These are phyloP conservation scores for Cucurbitaria berberidis DNA, from an alignment of 2,329 filamentous ascomycete genomes.

Conservation along the genomic window DNA sequence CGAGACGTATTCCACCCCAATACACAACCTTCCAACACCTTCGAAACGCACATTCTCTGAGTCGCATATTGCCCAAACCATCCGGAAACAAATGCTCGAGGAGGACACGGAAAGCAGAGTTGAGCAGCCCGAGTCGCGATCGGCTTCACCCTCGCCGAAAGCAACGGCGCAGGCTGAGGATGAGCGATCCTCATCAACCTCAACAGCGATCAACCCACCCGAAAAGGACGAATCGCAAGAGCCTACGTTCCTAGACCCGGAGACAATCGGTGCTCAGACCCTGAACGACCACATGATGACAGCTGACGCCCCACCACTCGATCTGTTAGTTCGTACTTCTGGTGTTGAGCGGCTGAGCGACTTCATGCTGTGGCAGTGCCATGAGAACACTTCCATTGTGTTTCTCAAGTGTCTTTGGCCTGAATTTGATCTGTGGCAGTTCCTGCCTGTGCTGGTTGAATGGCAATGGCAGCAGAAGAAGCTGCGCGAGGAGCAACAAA, in stretches of 20 bases:
- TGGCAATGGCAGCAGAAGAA: conserved; percentile 73
- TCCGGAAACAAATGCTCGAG: conserved; percentile 61
- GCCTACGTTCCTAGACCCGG: conserved; percentile 69
- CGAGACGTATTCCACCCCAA: conserved; percentile 78
- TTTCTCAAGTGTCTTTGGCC: conserved; percentile 95
- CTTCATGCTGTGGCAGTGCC: conserved; percentile 99
- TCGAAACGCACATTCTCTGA: conserved; percentile 78
- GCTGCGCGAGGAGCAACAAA: conserved; percentile 46
- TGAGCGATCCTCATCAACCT: conserved; percentile 45
- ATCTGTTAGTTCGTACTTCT: conserved; percentile 89
- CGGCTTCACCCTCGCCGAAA: conserved; percentile 46
- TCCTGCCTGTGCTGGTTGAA: conserved; percentile 88
- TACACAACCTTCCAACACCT: conserved; percentile 60
- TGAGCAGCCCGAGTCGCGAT: conserved; percentile 37
- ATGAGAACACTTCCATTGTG: conserved; percentile 88
- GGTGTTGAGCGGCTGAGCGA: conserved; percentile 92
- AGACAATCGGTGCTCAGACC: conserved; percentile 83
- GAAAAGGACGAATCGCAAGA: conserved; percentile 38
- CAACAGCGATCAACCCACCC: conserved; percentile 45
- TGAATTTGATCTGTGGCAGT: conserved; percentile 92
- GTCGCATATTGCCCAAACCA: conserved; percentile 83
- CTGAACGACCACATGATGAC: conserved; percentile 89
- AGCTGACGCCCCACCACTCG: conserved; percentile 80
- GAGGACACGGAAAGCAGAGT: conserved; percentile 44
- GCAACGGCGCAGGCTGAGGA: conserved; percentile 36